These are phyloP conservation scores for Xerocomellus chrysenteron DNA, from an alignment of 768 basidiomycete genomes.

Conservation along the genomic window DNA sequence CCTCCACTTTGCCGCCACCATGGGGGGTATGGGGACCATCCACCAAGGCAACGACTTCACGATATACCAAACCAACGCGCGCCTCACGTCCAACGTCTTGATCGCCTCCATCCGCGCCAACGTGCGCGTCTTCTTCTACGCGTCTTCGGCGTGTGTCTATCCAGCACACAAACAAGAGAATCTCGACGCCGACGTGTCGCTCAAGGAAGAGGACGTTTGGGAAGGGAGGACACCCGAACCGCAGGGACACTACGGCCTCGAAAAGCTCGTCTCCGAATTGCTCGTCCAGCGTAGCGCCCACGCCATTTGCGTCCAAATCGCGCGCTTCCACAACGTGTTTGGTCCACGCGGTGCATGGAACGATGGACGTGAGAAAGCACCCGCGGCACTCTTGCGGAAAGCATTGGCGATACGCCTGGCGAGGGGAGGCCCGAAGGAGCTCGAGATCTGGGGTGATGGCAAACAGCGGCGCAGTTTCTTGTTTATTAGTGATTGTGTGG, in stretches of 20 bases:
- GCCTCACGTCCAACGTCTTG: constrained; percentile 50
- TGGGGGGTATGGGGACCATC: constrained; percentile 67
- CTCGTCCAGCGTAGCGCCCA: constrained; percentile 36
- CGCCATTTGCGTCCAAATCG: constrained; percentile 43
- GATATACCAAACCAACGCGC: constrained; percentile 50
- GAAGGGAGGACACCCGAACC: constrained; percentile 38
- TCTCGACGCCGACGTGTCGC: constrained; percentile 37
- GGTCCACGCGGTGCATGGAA: constrained; percentile 55
- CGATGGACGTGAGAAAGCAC: constrained; percentile 57
- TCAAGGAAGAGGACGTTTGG: constrained; percentile 49
- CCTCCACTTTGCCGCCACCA: constrained; percentile 58
- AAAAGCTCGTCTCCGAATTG: constrained; percentile 53
- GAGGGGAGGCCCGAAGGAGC: constrained; percentile 5
- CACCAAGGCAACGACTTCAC: constrained; percentile 47
- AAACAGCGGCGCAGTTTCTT: constrained; percentile 54
- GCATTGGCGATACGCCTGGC: constrained; percentile 35
- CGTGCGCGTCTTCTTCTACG: constrained; percentile 49
- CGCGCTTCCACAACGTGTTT: constrained; percentile 59
- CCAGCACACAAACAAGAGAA: constrained; percentile 42
- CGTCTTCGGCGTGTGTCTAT: constrained; percentile 62
- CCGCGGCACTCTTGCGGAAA: constrained; percentile 57
- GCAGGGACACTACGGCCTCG: constrained; percentile 59
- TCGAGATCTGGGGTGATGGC: constrained; percentile 63
- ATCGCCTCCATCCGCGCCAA: constrained; percentile 36
- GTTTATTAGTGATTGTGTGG: constrained; percentile 54